Evolutionary conservation across 2,329 filamentous ascomycete species (phyloP), one percentile per base, ranked within the genome.

Genomic region (Leptographium wingfieldii): DNA sequence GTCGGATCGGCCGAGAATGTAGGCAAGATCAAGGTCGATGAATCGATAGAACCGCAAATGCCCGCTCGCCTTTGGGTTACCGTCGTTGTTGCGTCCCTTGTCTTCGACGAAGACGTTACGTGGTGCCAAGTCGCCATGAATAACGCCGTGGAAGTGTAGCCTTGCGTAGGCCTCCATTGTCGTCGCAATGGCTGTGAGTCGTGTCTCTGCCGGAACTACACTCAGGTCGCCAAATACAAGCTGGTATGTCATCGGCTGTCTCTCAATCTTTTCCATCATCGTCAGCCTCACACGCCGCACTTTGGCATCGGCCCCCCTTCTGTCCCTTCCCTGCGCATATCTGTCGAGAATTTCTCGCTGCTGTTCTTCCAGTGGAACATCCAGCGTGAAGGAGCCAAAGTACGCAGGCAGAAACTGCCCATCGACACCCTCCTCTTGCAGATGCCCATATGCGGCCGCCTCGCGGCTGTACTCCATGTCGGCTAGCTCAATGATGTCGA

Each of bases 381-480:
- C 54, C 0, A 63, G 7, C 1, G 63, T 51, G 59, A 59, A 65
- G 0, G 63, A 61, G 12, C 63, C 64, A 4, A 43, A 33, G 43
- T 60, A 65, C 6, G n/a, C 38, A 2, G 64, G 64, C 57, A 65
- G 52, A 5, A 62, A 31, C 25, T 57, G 16, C 5, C 64, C 63
- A 25, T 64, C 64, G 3, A 63, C 51, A 5, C 62, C 63, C 22
- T 60, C 40, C 0, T 38, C 35, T 19, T 57, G 55, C 14, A 65
- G 38, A 48, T 64, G 61, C 29, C 46, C 7, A 56, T 65, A 65
- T 2, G 64, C 64, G 0, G 63, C 62, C 1, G 49, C 49, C 31
- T 65, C 64, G 1, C 61, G 58, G 22, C 63, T 57, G 40, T 65
- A 65, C 25, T 65, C 64, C 59, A 55, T 63, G 53, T 65, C 64